Base-by-base conservation (phyloP, 1,284 basidiomycete species). In the Mrakiaceae sp. region DNA sequence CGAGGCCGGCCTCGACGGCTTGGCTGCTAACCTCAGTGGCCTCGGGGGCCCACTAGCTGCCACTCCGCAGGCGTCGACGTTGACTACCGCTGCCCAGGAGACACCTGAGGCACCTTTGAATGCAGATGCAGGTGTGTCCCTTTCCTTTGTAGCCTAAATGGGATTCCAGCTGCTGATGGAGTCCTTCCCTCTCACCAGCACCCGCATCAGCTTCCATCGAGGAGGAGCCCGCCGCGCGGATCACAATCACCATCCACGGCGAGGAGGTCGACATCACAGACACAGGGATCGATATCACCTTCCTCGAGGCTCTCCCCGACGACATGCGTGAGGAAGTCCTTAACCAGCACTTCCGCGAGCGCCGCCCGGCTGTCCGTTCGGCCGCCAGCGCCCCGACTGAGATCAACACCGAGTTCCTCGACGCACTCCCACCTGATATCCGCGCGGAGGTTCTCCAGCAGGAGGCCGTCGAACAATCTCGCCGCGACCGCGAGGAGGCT, bases 311-410 rank as follows among this genome's bases (percentile, higher is more conserved):
- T 16, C 79, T 99, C 42, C 96, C 96, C 0, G 96, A 98, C 73
- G 95, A 98, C 70, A 96, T 99, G 88, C 85, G 96, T 58, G 95
- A 97, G 73, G 96, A 99, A 74, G 93, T 98, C 43, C 82, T 99
- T 62, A 95, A 95, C 73, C 96, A 98, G 74, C 94, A 98, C 73
- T 85, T 98, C 71, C 87, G 93, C 11, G 95, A 98, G 72, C 87
- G 89, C 68, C 84, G 86, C 56, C 86, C 89, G 4, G 82, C 88
- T 0, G 72, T 72, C 12, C 80, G 83, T 67, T 75, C 88, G 44
- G 83, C 74, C 10, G 67, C 70, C 6, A 84, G 85, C 49, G 80
- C 85, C 3, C 87, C 90, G 68, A 90, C 92, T 0, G 86, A 87
- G 71, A 95, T 99, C 75, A 95, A 89, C 72, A 76, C 86, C 3